Percentiles rank a stretch among this genome's conserved stretches.
Conservation (phyloP, 2,329 filamentous ascomycete species). For the Stagonosporopsis tanaceti region DNA sequence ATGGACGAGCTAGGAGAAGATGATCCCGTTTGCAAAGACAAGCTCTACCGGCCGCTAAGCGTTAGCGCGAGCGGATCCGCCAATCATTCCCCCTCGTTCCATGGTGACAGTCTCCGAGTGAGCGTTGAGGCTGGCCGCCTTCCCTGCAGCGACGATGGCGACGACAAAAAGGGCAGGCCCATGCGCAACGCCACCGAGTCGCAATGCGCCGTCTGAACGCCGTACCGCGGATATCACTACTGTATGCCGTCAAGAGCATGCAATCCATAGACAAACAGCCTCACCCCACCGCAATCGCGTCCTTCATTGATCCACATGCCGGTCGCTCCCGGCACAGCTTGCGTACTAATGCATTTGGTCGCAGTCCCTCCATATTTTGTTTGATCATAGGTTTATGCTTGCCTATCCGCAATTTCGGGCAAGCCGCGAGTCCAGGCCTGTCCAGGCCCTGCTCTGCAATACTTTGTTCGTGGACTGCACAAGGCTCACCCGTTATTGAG, state of each 20-base stretch:
- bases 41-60: not conserved
- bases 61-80: constrained; percentile 4
- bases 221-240: not conserved
- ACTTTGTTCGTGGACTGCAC: not conserved
- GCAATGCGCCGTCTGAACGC: not conserved
- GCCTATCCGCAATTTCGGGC: not conserved
- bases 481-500: not conserved
- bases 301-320: not conserved
- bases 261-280: not conserved
- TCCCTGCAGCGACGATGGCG: not conserved
- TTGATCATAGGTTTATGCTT: not conserved
- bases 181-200: not conserved
- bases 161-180: not conserved
- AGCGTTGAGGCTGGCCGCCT: not conserved
- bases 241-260: not conserved
- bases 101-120: not conserved
- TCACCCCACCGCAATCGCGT: not conserved
- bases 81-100: not conserved
- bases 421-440: not conserved
- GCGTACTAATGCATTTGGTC: not conserved
- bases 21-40: not conserved
- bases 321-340: not conserved
- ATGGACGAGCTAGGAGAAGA: not conserved
- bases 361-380: not conserved
- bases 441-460: not conserved